Conservation (phyloP, 345 rosid genomes). For the Eucalyptus curtisii region DNA sequence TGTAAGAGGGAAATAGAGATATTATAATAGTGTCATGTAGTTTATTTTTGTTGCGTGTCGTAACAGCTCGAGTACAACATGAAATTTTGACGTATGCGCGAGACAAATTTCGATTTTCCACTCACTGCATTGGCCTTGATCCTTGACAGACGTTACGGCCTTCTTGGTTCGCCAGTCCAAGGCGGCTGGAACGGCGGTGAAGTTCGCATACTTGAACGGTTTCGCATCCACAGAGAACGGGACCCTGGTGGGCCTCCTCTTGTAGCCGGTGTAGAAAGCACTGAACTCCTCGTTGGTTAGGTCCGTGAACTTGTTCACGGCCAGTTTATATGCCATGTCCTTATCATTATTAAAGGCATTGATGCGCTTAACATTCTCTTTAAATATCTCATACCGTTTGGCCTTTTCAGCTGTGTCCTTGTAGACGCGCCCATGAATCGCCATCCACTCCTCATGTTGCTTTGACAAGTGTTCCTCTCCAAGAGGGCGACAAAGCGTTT, state of each 20-base stretch:
- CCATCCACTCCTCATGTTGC: conserved; percentile 25
- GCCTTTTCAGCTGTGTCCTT: not conserved
- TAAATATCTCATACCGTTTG: not conserved
- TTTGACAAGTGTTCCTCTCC: conserved; percentile 12
- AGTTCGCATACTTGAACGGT: not conserved
- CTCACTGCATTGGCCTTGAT: conserved; percentile 34
- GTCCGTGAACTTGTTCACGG: conserved; percentile 16
- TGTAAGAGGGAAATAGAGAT: not conserved
- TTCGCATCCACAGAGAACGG: not conserved
- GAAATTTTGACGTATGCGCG: no score
- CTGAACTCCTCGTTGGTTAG: conserved; percentile 18
- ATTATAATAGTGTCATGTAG: not conserved
- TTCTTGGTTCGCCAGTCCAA: conserved; percentile 27
- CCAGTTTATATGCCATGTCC: conserved; percentile 6
- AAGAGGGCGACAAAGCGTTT: not conserved
- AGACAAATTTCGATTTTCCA: not conserved
- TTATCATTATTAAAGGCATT: not conserved
- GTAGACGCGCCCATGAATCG: conserved; percentile 4
- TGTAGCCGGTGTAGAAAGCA: conserved; percentile 5
- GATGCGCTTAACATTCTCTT: conserved; percentile 1
- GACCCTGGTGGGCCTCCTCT: not conserved
- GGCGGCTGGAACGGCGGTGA: not conserved
- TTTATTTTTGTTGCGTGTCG: not conserved
- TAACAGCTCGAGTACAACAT: not conserved
- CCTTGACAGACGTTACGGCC: conserved; percentile 29